Percentiles rank a stretch among this genome's conserved stretches.
These are phyloP conservation scores for Amniculicola lignicola DNA, from an alignment of 495 filamentous ascomycete genomes.

Conservation along the genomic window DNA sequence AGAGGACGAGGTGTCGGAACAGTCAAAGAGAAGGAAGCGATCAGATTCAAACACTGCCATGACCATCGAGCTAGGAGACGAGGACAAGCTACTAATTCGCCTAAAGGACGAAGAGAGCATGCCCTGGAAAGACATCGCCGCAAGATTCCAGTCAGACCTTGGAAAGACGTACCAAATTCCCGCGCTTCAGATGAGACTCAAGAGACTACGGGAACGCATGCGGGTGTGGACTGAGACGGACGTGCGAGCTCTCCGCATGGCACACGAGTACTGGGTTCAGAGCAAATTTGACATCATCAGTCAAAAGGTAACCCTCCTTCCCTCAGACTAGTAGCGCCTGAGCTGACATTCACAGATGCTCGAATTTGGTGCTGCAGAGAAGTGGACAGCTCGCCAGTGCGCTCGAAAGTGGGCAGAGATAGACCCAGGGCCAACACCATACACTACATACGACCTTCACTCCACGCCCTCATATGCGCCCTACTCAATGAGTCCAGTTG, in stretches of 20 bases:
- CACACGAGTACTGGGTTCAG: slow-evolving; percentile 47
- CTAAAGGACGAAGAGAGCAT: slow-evolving; percentile 64
- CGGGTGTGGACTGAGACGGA: slow-evolving; percentile 66
- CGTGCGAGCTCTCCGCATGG: slow-evolving; percentile 42
- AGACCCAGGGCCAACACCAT: slow-evolving; percentile 36
- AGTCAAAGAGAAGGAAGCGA: slow-evolving; percentile 35
- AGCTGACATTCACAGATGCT: slow-evolving; percentile 34
- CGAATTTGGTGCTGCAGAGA: slow-evolving; percentile 42
- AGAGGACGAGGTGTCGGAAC: slow-evolving; percentile 34
- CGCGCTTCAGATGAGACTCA: slow-evolving; percentile 70
- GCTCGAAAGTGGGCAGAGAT: slow-evolving; percentile 46
- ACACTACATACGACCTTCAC: slow-evolving; percentile 33
- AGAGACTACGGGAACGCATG: slow-evolving; percentile 61
- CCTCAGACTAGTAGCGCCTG: neutral
- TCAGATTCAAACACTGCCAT: slow-evolving; percentile 34
- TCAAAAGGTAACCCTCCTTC: slow-evolving; percentile 37
- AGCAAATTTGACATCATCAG: slow-evolving; percentile 48
- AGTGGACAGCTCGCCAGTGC: slow-evolving; percentile 45
- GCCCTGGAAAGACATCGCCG: slow-evolving; percentile 67
- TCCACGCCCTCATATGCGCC: slow-evolving; percentile 28
- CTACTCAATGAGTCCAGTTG: slow-evolving; percentile 34
- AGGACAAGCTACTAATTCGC: slow-evolving; percentile 64
- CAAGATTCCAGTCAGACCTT: slow-evolving; percentile 59
- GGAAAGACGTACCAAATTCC: slow-evolving; percentile 65
- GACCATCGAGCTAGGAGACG: slow-evolving; percentile 50